These are phyloP conservation scores for Colletotrichum liriopes DNA, from an alignment of 2,329 filamentous ascomycete genomes.

Conservation along the genomic window DNA sequence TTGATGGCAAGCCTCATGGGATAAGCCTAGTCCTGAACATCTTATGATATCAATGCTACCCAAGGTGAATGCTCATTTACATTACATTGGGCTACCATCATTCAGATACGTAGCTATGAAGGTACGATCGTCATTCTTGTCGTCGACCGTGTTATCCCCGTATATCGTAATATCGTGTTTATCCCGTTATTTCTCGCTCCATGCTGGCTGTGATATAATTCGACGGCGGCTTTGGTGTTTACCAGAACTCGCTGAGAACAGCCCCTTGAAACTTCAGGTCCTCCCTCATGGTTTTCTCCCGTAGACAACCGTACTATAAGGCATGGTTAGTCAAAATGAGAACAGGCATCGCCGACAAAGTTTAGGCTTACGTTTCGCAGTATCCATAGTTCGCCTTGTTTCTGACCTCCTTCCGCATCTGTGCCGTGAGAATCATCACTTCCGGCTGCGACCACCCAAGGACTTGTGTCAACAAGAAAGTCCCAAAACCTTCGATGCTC, in stretches of 20 bases:
- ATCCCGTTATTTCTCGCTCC: too few relatives aligned
- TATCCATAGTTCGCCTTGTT: conserved; percentile 30
- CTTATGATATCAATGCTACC: too few relatives aligned
- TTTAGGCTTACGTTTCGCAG: conserved; percentile 31
- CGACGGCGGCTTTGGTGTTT: neutral
- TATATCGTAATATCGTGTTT: too few relatives aligned
- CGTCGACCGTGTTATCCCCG: neutral
- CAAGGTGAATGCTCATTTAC: neutral
- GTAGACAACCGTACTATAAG: neutral
- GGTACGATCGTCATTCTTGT: neutral
- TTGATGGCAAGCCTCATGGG: too few relatives aligned
- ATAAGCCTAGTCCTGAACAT: too few relatives aligned
- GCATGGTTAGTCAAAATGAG: neutral
- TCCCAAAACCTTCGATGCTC: conserved; percentile 49
- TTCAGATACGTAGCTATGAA: neutral
- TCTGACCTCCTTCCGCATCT: conserved; percentile 45
- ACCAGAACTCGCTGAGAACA: neutral
- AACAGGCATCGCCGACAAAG: too few relatives aligned
- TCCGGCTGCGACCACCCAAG: conserved; percentile 48
- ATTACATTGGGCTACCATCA: too few relatives aligned
- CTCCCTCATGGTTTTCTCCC: neutral
- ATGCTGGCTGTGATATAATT: neutral
- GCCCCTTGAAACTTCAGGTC: too few relatives aligned
- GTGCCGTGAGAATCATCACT: conserved; percentile 46
- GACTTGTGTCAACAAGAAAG: conserved; percentile 49